Conservation (phyloP, 805 yeast genomes). For the Hagleromyces aurorensis region DNA sequence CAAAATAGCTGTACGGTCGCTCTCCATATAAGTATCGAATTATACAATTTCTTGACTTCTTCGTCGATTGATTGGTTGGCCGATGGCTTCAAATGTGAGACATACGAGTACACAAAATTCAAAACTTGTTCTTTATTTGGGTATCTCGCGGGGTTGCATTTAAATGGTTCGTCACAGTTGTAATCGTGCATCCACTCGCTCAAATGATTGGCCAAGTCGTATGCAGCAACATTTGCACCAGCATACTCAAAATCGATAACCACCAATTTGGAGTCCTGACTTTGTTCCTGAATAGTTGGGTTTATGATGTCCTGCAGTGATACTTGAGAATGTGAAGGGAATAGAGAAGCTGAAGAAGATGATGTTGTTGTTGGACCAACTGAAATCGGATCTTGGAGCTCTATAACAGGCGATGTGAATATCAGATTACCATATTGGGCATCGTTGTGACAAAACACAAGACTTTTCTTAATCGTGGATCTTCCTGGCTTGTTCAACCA, state of each 20-base stretch:
- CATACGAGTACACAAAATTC: constrained; percentile 70
- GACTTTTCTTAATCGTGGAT: constrained; percentile 35
- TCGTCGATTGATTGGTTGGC: constrained; percentile 32
- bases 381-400: constrained; percentile 26
- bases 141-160: constrained; percentile 41
- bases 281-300: constrained; percentile 33
- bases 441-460: constrained; percentile 91
- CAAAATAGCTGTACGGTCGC: constrained; percentile 71
- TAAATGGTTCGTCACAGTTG: constrained; percentile 43
- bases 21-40: constrained; percentile 71
- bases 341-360: constrained; percentile 21
- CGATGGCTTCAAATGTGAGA: constrained; percentile 43
- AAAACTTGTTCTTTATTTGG: constrained; percentile 65
- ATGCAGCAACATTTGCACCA: constrained; percentile 84
- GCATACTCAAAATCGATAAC: constrained; percentile 97
- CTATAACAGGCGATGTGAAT: constrained; percentile 49
- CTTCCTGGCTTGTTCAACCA: constrained; percentile 45
- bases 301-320: constrained; percentile 28
- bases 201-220: constrained; percentile 87
- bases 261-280: constrained; percentile 65
- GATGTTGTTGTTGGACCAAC: constrained; percentile 11
- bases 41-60: constrained; percentile 45
- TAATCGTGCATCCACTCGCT: constrained; percentile 97
- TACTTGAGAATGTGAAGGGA: constrained; percentile 24
- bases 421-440: constrained; percentile 93